phyloP scores from a whole-genome alignment of 257 asterid genomes.

The Solanum chmielewskii region DNA sequence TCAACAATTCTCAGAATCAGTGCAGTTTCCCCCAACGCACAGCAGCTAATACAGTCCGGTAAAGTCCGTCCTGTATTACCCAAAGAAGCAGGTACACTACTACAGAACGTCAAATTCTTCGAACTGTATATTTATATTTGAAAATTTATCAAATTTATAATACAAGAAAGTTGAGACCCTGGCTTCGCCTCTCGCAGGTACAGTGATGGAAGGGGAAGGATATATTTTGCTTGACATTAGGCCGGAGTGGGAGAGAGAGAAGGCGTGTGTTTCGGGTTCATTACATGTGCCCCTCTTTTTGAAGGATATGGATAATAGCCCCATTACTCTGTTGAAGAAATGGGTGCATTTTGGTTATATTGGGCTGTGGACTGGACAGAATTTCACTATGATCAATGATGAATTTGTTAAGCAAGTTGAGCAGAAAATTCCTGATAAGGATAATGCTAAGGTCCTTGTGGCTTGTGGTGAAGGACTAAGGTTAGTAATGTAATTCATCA shows the following conservation, averaged over 20 bases:
- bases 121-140: background rate
- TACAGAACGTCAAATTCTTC: background rate
- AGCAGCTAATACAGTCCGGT: slow-evolving; percentile 73
- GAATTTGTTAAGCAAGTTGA: slow-evolving; percentile 47
- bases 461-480: slow-evolving; percentile 95
- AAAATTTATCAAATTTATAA: background rate
- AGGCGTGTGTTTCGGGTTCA: slow-evolving; percentile 73
- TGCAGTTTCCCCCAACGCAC: slow-evolving; percentile 45
- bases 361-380: slow-evolving; percentile 93
- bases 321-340: slow-evolving; percentile 61
- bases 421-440: slow-evolving; percentile 47
- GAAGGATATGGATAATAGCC: slow-evolving; percentile 68
- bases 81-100: slow-evolving; percentile 47
- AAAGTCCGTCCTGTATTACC: slow-evolving; percentile 51
- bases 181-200: slow-evolving; percentile 17
- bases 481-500: slow-evolving; percentile 11
- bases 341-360: slow-evolving; percentile 97
- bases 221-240: slow-evolving; percentile 73
- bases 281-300: slow-evolving; percentile 81
- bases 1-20: slow-evolving; percentile 14
- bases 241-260: slow-evolving; percentile 82
- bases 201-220: slow-evolving; percentile 51
- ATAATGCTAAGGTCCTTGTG: slow-evolving; percentile 51
- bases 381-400: slow-evolving; percentile 62
- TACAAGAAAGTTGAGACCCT: background rate